These are phyloP conservation scores for Cryomyces minteri DNA, from an alignment of 495 filamentous ascomycete genomes.

Conservation along the genomic window DNA sequence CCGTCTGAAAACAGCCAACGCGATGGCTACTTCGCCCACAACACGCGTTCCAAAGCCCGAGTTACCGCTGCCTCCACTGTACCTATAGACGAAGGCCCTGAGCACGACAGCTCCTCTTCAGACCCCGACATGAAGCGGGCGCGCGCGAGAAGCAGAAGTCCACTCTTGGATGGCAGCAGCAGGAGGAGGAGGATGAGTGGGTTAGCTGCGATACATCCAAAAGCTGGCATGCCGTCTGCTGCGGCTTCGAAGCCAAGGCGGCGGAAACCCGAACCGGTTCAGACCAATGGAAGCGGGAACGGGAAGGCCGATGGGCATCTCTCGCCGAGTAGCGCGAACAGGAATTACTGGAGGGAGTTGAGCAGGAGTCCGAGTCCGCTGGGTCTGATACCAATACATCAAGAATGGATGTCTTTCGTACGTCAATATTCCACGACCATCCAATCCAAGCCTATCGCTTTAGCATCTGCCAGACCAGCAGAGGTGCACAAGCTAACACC, in stretches of 20 bases:
- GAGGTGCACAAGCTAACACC: not conserved
- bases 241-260: conserved; percentile 1
- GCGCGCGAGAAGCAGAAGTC: conserved; percentile 14
- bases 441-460: not conserved
- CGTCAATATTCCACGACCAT: conserved; percentile 2
- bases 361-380: conserved; percentile 80
- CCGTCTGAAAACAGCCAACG: conserved; percentile 18
- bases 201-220: conserved; percentile 7
- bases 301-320: conserved; percentile 46
- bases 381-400: conserved; percentile 88
- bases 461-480: not conserved
- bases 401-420: conserved; percentile 49
- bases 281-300: conserved; percentile 4
- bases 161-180: conserved; percentile 9
- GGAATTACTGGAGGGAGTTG: conserved; percentile 55
- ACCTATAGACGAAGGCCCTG: conserved; percentile 4
- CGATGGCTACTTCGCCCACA: conserved; percentile 23
- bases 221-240: conserved; percentile 4
- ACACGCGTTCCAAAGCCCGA: conserved; percentile 15
- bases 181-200: conserved; percentile 13
- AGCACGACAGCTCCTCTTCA: conserved; percentile 10
- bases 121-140: conserved; percentile 18
- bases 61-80: conserved; percentile 4
- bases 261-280: conserved; percentile 5
- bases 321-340: conserved; percentile 35